Base-by-base conservation (phyloP, 805 yeast genomes). In the Debaryomyces maramus region DNA sequence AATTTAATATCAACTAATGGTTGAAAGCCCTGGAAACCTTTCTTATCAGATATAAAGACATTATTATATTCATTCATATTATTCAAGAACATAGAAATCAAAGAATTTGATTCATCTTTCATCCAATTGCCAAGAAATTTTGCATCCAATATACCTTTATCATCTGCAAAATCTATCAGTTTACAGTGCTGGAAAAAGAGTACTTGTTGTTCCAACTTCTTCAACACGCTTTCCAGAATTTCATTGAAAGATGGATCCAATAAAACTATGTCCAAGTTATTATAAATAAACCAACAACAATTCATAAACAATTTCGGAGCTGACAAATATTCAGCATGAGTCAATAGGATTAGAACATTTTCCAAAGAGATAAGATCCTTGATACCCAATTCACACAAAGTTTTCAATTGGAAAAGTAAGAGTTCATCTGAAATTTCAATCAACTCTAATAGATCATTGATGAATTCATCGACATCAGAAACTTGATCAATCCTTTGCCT, bases 221-320 rank as follows among this genome's bases (percentile, higher is more conserved):
- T 27, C 19, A 65, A 29, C 5, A 63, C 19, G 1, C 60, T 63
- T 13, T 43, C 42, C 5, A 65, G 61, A 13, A 68, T 45, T 11
- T 57, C 65, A 18, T 49, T 42, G 36, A 66, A 50, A 6, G 54
- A 32, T 2, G 55, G 43, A 39, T 80, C 82, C 38, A 79, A 74
- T 23, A 88, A 62, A 11, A 86, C 51, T 3, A 78, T 53, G 21
- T 81, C 88, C 40, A 85, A 61, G 55, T 88, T 87, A 46, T 77
- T 72, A 47, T 76, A 80, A 9, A 87, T 67, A 48, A 76, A 85
- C 82, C 88, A 81, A 18, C 82, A 63, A 53, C 95, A 78, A 39
- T 78, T 75, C 36, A 72, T 69, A 44, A 79, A 69, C 26, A 89
- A 58, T 47, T 81, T 77, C 9, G 61, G 56, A 5, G 88, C 85